These are phyloP conservation scores for Gracilaria caudata DNA, from an alignment of 23 red algal species.

Conservation along the genomic window DNA sequence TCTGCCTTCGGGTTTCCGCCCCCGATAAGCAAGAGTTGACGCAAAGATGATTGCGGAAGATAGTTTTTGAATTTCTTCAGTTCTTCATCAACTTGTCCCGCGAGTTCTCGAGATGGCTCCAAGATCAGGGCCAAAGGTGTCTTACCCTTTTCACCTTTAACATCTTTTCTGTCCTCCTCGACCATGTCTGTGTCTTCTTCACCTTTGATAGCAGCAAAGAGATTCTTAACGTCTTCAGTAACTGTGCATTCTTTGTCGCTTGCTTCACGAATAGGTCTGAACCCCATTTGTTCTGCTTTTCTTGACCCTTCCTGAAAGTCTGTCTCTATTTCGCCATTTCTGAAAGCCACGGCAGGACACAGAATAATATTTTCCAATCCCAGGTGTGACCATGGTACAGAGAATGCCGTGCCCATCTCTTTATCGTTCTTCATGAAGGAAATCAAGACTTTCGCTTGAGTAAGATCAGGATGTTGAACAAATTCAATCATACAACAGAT, in stretches of 20 bases:
- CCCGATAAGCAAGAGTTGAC: conserved; percentile 58
- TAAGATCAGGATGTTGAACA: conserved; percentile 3
- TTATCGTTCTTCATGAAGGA: conserved; percentile 80
- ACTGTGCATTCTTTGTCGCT: conserved; percentile 22
- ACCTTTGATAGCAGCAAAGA: not conserved
- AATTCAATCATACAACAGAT: conserved; percentile 83
- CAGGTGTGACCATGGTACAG: conserved; percentile 23
- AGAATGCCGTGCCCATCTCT: conserved; percentile 71
- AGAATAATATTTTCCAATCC: conserved; percentile 44
- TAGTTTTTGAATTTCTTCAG: conserved; percentile 66
- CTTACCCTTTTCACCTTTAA: conserved; percentile 41
- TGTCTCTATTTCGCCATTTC: conserved; percentile 71
- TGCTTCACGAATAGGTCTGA: conserved; percentile 49
- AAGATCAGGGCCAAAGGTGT: conserved; percentile 77
- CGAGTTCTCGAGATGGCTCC: conserved; percentile 88
- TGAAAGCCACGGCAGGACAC: conserved; percentile 72
- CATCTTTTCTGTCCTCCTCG: not conserved
- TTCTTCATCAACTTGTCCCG: conserved; percentile 83
- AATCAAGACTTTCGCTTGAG: conserved; percentile 32
- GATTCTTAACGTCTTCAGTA: not conserved
- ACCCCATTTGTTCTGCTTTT: conserved; percentile 44
- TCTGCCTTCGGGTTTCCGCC: conserved; percentile 67
- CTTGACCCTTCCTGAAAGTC: conserved; percentile 20
- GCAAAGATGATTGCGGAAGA: conserved; percentile 38
- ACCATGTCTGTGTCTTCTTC: conserved; percentile 12